Evolutionary conservation across 805 yeast genomes (phyloP).

Genomic region (Cephaloascus albidus): DNA sequence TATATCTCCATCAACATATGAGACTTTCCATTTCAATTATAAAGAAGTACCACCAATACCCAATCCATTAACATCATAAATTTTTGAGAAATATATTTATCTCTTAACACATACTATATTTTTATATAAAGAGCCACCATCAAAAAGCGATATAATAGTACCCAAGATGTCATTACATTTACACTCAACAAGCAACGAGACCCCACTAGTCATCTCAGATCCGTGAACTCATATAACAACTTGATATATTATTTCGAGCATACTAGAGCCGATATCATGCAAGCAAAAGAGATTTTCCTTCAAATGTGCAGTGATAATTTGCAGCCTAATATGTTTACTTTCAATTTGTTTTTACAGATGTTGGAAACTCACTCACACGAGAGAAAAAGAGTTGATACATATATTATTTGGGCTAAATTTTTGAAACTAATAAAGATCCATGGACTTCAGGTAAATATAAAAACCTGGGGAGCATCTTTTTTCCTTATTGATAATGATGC

Average conservation of each 20-base stretch:
- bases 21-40: background rate
- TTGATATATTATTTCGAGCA: conserved; percentile 29
- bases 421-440: background rate
- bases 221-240: conserved; percentile 26
- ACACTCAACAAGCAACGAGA: too few species aligned
- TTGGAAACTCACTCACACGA: background rate
- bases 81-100: conserved; percentile 24
- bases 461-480: background rate
- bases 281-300: conserved; percentile 26
- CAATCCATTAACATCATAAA: conserved; percentile 12
- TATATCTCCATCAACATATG: background rate
- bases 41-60: background rate
- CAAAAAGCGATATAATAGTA: conserved; percentile 22
- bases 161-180: too few species aligned
- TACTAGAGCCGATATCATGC: conserved; percentile 27
- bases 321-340: background rate
- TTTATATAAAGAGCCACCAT: conserved; percentile 20
- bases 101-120: conserved; percentile 22
- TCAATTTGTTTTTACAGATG: background rate
- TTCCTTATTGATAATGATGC: background rate
- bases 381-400: background rate
- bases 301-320: conserved; percentile 17
- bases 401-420: background rate
- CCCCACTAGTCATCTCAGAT: conserved; percentile 19
- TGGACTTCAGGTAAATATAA: background rate